phyloP scores from a whole-genome alignment of 805 yeast genomes.

The Lipomyces lipofer region DNA sequence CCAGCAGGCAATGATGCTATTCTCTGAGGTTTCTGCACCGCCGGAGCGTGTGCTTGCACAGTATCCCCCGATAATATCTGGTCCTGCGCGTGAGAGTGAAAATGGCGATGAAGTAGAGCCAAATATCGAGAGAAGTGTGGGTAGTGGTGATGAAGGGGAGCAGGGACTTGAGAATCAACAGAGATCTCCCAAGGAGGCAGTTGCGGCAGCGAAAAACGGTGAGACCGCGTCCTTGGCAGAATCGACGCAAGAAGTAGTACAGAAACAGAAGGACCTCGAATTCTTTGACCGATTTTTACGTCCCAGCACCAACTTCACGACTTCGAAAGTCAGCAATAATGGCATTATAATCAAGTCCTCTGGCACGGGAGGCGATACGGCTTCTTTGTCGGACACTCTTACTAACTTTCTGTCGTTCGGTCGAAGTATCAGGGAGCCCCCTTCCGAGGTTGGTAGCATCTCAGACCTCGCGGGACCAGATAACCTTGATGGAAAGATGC shows the following conservation, averaged over 20 bases:
- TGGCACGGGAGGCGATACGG: constrained; percentile 10
- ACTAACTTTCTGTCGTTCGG: constrained; percentile 26
- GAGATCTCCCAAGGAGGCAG: not conserved
- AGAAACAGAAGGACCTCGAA: constrained; percentile 19
- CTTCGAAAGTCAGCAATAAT: constrained; percentile 3
- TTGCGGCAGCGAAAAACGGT: not conserved
- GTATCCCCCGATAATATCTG: constrained; percentile 46
- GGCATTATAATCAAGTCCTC: constrained; percentile 1
- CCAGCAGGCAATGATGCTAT: constrained; percentile 46
- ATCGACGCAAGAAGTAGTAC: constrained; percentile 8
- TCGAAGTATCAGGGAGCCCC: constrained; percentile 10
- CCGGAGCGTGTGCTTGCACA: constrained; percentile 54
- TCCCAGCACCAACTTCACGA: constrained; percentile 8
- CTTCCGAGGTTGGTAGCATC: constrained; percentile 8
- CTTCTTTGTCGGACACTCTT: constrained; percentile 19
- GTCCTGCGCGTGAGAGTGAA: constrained; percentile 8
- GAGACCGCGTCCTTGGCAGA: constrained; percentile 12
- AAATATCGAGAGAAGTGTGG: not conserved
- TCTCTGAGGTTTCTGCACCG: constrained; percentile 58
- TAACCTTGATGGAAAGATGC: constrained; percentile 12
- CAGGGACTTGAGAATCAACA: not conserved
- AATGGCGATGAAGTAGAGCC: not conserved
- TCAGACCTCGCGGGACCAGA: constrained; percentile 11
- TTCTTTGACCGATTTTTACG: constrained; percentile 26
- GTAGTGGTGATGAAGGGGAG: not conserved